Evolutionary conservation across 352 stramenopile species (phyloP).

Genomic region (Blastocystis sp.): DNA sequence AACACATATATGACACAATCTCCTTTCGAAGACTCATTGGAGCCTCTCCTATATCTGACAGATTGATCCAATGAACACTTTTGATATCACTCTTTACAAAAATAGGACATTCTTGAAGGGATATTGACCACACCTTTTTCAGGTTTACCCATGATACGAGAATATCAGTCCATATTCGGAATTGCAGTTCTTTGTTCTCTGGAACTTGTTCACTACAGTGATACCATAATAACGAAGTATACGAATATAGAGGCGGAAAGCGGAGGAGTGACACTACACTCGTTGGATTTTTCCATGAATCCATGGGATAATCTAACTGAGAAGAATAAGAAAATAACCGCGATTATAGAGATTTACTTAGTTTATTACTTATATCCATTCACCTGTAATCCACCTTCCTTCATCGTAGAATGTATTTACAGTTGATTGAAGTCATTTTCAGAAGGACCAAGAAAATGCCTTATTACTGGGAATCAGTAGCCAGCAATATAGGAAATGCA

Average conservation of each 20-base stretch:
- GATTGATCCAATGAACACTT: neutral
- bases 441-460: too few species aligned
- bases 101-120: conserved; percentile 11
- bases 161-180: conserved; percentile 18
- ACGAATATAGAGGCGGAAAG: conserved; percentile 41
- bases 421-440: too few species aligned
- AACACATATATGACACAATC: conserved; percentile 26
- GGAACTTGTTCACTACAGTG: neutral
- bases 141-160: neutral
- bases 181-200: conserved; percentile 46
- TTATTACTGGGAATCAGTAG: too few species aligned
- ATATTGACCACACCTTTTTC: conserved; percentile 46
- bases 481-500: too few species aligned
- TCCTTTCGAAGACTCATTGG: neutral
- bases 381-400: too few species aligned
- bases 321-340: neutral
- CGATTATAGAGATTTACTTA: too few species aligned
- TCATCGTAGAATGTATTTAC: too few species aligned
- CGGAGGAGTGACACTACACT: neutral
- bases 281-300: conserved; percentile 2
- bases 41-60: conserved; percentile 18
- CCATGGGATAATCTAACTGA: neutral
- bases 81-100: neutral
- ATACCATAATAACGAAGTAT: neutral
- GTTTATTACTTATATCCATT: too few species aligned